Evolutionary conservation across 2,329 filamentous ascomycete genomes (phyloP).

Genomic region (Chaetothyriales sp.): DNA sequence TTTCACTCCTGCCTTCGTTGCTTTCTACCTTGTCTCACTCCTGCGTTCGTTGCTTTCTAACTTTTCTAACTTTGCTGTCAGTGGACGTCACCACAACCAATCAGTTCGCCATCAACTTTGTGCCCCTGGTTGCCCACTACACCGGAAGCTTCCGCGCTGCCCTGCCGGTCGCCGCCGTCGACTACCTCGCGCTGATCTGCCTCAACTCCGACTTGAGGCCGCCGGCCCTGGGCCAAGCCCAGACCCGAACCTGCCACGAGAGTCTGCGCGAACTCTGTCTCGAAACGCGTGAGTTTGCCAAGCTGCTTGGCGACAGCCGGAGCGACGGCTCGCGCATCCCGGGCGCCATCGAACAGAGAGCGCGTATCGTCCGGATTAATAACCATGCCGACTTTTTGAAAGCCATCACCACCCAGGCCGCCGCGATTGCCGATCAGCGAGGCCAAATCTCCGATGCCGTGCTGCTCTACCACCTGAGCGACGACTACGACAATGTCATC

Average conservation of each 20-base stretch:
- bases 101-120: conserved; percentile 78
- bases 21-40: too few species aligned
- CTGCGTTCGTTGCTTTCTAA: too few species aligned
- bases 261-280: conserved; percentile 85
- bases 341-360: conserved; percentile 76
- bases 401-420: conserved; percentile 85
- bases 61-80: conserved; percentile 21
- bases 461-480: conserved; percentile 82
- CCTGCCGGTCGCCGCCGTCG: conserved; percentile 75
- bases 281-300: conserved; percentile 93
- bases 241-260: conserved; percentile 75
- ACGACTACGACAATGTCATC: conserved; percentile 91
- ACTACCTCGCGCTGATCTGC: conserved; percentile 84
- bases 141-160: conserved; percentile 90
- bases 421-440: conserved; percentile 84
- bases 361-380: conserved; percentile 63
- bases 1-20: conserved; percentile 2
- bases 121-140: conserved; percentile 84
- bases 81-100: conserved; percentile 42
- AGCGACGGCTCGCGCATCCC: conserved; percentile 72
- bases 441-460: conserved; percentile 80
- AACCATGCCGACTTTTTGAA: conserved; percentile 75
- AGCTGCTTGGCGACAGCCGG: conserved; percentile 80
- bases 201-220: conserved; percentile 66
- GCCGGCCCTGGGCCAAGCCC: conserved; percentile 59